A percentile compares a stretch with the other conserved stretches of the same genome.
Conservation (phyloP, 306 rosid species). For the Morella rubra region DNA sequence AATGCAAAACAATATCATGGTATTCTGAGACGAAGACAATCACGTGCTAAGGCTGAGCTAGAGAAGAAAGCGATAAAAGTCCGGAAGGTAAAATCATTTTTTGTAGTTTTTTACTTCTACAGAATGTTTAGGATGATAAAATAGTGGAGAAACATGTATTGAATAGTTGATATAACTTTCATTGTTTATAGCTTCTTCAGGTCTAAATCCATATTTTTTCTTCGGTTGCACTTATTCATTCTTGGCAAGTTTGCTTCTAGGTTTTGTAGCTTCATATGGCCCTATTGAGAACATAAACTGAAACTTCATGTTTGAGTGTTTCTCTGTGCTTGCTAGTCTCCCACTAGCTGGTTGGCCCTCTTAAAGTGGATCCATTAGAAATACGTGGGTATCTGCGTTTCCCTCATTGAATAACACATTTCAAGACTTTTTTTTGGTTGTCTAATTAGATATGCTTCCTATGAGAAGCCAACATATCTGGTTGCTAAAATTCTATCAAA, state of each 20-base stretch:
- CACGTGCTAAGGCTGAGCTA: conserved; percentile 88
- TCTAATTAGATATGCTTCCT: too few relatives aligned
- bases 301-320: not conserved
- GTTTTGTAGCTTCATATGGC: not conserved
- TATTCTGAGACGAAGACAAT: conserved; percentile 79
- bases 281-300: not conserved
- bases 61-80: conserved; percentile 63
- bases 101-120: not conserved
- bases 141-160: not conserved
- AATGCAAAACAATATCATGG: conserved; percentile 97
- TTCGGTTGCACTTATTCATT: not conserved
- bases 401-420: not conserved
- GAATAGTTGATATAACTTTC: not conserved
- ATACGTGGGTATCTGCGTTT: not conserved
- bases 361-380: not conserved
- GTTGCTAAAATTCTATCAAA: too few relatives aligned
- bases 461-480: too few relatives aligned
- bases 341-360: not conserved
- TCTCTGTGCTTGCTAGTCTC: not conserved
- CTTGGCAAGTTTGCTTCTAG: conserved; percentile 6
- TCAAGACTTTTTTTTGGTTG: too few relatives aligned
- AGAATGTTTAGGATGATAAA: not conserved
- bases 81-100: conserved; percentile 59
- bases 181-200: not conserved
- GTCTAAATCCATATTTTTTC: not conserved